phyloP scores from a whole-genome alignment of 2,329 filamentous ascomycete species.

The Tolypocladium amazonense region DNA sequence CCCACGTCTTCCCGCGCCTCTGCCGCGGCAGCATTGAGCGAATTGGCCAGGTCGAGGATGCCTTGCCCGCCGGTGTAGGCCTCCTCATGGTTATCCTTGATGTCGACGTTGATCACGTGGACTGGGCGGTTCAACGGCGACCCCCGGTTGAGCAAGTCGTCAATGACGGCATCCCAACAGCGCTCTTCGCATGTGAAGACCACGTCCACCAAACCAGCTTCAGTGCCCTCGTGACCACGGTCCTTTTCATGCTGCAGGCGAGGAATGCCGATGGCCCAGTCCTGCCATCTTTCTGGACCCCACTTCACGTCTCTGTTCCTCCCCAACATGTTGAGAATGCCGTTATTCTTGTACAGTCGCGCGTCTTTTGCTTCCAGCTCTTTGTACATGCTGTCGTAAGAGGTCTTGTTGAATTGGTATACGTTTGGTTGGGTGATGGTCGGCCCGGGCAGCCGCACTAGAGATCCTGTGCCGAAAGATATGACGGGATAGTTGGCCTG shows the following conservation, averaged over 20 bases:
- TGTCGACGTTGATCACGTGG: constrained; percentile 97
- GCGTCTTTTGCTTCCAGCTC: constrained; percentile 81
- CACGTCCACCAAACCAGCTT: constrained; percentile 82
- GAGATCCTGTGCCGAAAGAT: constrained; percentile 91
- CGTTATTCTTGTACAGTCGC: constrained; percentile 81
- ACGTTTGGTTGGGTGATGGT: constrained; percentile 91
- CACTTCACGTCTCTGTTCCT: constrained; percentile 88
- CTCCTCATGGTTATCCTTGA: constrained; percentile 97
- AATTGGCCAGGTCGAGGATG: constrained; percentile 83
- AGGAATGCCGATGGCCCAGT: constrained; percentile 84
- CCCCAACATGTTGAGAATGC: constrained; percentile 89
- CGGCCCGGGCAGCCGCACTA: constrained; percentile 86
- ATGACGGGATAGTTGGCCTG: constrained; percentile 87
- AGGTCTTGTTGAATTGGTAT: constrained; percentile 95
- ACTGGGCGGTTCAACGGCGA: constrained; percentile 83
- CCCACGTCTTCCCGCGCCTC: constrained; percentile 65
- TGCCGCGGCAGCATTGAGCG: constrained; percentile 67
- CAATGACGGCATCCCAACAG: constrained; percentile 95
- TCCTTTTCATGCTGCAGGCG: constrained; percentile 66
- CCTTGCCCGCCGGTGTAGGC: constrained; percentile 81
- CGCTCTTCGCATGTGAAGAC: constrained; percentile 97
- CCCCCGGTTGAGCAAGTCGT: constrained; percentile 81
- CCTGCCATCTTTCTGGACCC: constrained; percentile 94
- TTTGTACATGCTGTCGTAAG: constrained; percentile 88
- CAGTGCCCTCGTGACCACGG: constrained; percentile 68